Evolutionary conservation across 306 rosid genomes (phyloP), one percentile per base, ranked within the genome.

Genomic region (Styphnolobium japonicum): DNA sequence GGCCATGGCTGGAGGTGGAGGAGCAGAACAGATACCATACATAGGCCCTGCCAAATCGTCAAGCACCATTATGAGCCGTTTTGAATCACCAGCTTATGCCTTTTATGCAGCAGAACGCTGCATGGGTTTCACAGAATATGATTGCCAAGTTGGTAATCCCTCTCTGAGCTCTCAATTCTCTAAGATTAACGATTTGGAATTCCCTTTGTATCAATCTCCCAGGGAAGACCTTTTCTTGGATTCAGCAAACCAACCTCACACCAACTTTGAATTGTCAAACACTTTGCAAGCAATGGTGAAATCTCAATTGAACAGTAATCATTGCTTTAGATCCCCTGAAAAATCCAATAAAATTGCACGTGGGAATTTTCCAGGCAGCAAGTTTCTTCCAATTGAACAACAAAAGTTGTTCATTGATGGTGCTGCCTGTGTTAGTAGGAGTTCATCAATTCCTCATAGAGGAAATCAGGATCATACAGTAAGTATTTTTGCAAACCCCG

Each of bases 81-180:
- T 89, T 19, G 93, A 91, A 77, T 88, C 97, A 7, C 97, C 93
- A 4, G 71, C 92, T 80, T 92, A 88, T 10, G 89, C 94, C 2
- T 92, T 92, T 71, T 94, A 76, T 36, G 94, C 97, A 25, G 73
- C 98, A 3, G 97, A 92, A 83, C 80, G 80, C n/a, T 89, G 84
- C 81, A 92, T 92, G 98, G 89, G 94, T 0, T 84, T 94, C 67
- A 80, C 85, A 40, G 91, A 82, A 62, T 80, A 84, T 68, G 89
- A 89, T 33, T 52, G 25, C 58, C 90, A 75, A 67, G 51, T 61
- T 78, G 87, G 75, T 39, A 56, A 37, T 81, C 75, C 82, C 37
- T 21, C 86, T 82, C 58, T 75, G 57, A 52, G 52, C 15, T 23
- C 87, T 81, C 81, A 83, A 12, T 42, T 74, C 33, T 27, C 79